A percentile compares a stretch with the other conserved stretches of the same genome.
These are phyloP conservation scores for Inga leiocalycina DNA, from an alignment of 306 rosid species.

Conservation along the genomic window DNA sequence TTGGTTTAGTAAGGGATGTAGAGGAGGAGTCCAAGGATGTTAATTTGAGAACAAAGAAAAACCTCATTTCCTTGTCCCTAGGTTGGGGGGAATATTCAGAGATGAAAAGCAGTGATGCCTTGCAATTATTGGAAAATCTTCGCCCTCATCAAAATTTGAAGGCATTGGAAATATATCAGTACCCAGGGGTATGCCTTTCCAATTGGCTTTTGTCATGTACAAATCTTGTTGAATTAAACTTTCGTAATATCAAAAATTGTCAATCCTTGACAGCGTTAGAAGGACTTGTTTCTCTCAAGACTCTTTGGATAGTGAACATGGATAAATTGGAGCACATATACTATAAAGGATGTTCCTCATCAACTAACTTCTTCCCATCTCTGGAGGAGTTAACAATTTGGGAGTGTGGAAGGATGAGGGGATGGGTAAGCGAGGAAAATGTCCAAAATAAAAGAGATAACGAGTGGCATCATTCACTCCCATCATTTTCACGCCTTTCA, in stretches of 20 bases:
- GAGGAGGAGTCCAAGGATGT: not conserved
- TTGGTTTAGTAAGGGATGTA: not conserved
- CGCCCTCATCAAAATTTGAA: constrained; percentile 4
- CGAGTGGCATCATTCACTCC: not conserved
- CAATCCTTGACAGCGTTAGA: not conserved
- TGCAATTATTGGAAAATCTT: not conserved
- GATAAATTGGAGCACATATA: not conserved
- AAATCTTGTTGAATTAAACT: not conserved
- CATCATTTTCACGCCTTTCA: constrained; percentile 3
- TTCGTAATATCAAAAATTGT: not conserved
- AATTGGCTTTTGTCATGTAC: not conserved
- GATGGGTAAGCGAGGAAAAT: not conserved
- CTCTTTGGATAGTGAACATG: rapidly evolving
- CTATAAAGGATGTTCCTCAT: not conserved
- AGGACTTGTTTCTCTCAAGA: not conserved
- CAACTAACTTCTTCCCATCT: not conserved
- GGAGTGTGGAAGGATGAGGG: constrained; percentile 13
- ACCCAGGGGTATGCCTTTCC: not conserved
- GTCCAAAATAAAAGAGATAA: not conserved
- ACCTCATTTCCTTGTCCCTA: not conserved
- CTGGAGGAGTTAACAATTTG: not conserved
- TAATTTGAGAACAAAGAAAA: not conserved
- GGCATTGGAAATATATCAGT: not conserved
- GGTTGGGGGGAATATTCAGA: not conserved
- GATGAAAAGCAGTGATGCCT: not conserved